phyloP scores from a whole-genome alignment of 495 filamentous ascomycete species.

The Echria macrotheca region DNA sequence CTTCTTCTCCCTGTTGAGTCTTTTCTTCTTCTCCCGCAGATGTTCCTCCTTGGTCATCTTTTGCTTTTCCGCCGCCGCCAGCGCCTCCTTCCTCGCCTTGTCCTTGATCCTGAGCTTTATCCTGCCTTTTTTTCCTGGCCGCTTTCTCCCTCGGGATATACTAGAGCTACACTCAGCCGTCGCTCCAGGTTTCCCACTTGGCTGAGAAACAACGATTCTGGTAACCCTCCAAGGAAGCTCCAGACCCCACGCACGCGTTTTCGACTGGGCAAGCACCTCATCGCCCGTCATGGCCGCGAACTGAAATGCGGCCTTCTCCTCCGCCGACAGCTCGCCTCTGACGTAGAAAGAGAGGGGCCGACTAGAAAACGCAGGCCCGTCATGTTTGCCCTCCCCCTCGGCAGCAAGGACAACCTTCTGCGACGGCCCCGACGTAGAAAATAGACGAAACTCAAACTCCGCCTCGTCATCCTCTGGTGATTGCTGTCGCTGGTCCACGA shows the following conservation, averaged over 20 bases:
- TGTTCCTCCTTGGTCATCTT: conserved; percentile 43
- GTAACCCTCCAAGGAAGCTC: conserved; percentile 52
- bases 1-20: conserved; percentile 48
- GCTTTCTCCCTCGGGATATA: conserved; percentile 34
- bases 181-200: conserved; percentile 3
- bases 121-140: conserved; percentile 50
- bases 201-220: conserved; percentile 18
- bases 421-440: conserved; percentile 36
- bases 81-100: conserved; percentile 22
- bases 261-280: conserved; percentile 35
- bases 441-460: conserved; percentile 50
- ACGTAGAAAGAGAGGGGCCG: conserved; percentile 44
- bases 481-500: too few relatives aligned
- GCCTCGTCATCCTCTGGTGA: conserved; percentile 19
- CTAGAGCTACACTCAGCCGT: too few relatives aligned
- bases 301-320: conserved; percentile 27
- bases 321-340: conserved; percentile 27
- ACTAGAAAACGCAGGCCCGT: conserved; percentile 34
- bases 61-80: conserved; percentile 21
- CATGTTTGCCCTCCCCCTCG: conserved; percentile 16
- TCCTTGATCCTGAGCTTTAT: conserved; percentile 39
- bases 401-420: conserved; percentile 32
- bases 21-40: conserved; percentile 49
- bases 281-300: conserved; percentile 40
- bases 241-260: conserved; percentile 45